Percentiles rank a stretch among this genome's conserved stretches.
phyloP scores from a whole-genome alignment of 371 early-diverging fungal species.

The Zancudomyces culisetae region DNA sequence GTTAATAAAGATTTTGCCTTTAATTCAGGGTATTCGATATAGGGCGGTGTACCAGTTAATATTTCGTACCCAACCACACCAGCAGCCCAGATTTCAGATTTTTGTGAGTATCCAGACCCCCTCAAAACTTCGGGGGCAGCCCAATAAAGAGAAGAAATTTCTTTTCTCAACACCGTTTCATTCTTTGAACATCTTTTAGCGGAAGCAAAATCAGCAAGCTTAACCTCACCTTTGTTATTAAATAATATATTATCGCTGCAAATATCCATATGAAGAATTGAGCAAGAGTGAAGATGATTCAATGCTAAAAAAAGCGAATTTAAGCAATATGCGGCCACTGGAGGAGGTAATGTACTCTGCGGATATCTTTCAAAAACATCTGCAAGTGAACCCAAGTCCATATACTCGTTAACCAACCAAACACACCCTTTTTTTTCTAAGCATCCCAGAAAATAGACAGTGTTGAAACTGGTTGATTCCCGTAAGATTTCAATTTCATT shows the following conservation, averaged over 20 bases:
- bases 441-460: conserved; percentile 49
- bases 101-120: conserved; percentile 51
- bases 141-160: conserved; percentile 78
- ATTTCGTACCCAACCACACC: conserved; percentile 70
- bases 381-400: conserved; percentile 55
- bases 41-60: conserved; percentile 60
- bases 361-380: conserved; percentile 44
- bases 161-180: conserved; percentile 35
- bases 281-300: conserved; percentile 67
- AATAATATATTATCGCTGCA: conserved; percentile 64
- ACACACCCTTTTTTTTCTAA: conserved; percentile 36
- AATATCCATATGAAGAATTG: conserved; percentile 90
- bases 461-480: conserved; percentile 42
- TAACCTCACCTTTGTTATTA: conserved; percentile 48
- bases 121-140: conserved; percentile 92
- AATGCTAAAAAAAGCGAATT: conserved; percentile 72
- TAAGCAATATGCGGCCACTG: conserved; percentile 44
- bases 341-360: conserved; percentile 30
- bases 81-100: conserved; percentile 73
- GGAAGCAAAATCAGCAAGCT: conserved; percentile 55
- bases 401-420: conserved; percentile 59
- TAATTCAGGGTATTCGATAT: conserved; percentile 28
- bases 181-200: conserved; percentile 23
- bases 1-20: conserved; percentile 21
- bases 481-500: conserved; percentile 52